These are phyloP conservation scores for Zygosaccharomyces lentus DNA, from an alignment of 805 yeast genomes.

Conservation along the genomic window DNA sequence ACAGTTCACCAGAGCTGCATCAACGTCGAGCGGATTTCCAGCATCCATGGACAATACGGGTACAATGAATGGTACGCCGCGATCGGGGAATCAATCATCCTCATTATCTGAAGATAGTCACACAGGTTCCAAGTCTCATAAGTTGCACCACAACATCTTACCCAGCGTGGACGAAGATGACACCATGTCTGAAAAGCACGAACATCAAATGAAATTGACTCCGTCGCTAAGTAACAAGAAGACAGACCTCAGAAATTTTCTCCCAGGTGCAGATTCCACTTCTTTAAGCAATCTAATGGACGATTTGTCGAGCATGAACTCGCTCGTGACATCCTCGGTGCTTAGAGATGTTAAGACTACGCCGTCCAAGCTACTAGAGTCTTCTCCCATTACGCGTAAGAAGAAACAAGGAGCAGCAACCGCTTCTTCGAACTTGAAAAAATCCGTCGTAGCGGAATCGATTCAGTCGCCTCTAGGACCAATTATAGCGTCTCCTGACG, in stretches of 20 bases:
- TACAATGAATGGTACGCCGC: slow-evolving; percentile 6
- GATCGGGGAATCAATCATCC: background rate
- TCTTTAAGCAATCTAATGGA: slow-evolving; percentile 21
- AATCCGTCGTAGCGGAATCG: slow-evolving; percentile 82
- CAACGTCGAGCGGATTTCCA: slow-evolving; percentile 5
- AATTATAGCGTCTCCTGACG: slow-evolving; percentile 11
- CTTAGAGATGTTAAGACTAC: slow-evolving; percentile 17
- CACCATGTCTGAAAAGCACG: background rate
- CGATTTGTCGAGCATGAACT: slow-evolving; percentile 24
- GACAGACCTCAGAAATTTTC: slow-evolving; percentile 10
- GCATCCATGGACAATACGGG: slow-evolving; percentile 3
- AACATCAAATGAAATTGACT: slow-evolving; percentile 16
- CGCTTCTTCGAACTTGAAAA: slow-evolving; percentile 67
- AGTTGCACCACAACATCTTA: background rate
- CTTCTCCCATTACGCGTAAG: slow-evolving; percentile 24
- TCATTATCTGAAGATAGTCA: slow-evolving; percentile 3
- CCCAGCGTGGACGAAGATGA: slow-evolving; percentile 3
- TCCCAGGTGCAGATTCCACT: slow-evolving; percentile 17
- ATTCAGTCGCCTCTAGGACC: slow-evolving; percentile 29
- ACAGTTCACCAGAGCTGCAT: slow-evolving; percentile 5
- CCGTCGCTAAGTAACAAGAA: slow-evolving; percentile 17
- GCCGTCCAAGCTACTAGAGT: slow-evolving; percentile 16
- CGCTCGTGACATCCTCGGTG: slow-evolving; percentile 29
- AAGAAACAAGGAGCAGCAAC: slow-evolving; percentile 4
- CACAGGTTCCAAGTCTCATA: background rate